Evolutionary conservation across 495 filamentous ascomycete species (phyloP), one percentile per base, ranked within the genome.

Genomic region (Peziza echinospora): DNA sequence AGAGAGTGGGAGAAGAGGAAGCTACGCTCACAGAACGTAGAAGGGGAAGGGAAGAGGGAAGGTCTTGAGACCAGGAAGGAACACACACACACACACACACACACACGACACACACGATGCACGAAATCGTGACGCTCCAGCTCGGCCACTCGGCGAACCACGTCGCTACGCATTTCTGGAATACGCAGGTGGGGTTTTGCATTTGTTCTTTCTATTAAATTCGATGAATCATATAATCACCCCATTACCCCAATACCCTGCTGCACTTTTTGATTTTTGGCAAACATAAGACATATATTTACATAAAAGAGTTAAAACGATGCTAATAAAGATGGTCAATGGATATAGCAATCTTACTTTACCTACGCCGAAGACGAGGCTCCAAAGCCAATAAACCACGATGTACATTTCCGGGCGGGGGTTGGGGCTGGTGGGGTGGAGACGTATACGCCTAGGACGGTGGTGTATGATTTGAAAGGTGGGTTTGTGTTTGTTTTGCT

Each of bases 261-360:
- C 19, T 17, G 0, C 28, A 34, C 30, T 37, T 13, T 17, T 37
- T 37, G 3, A 37, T 37, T 37, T 37, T 37, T 37, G 30, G 3
- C 3, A 37, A n/a, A n/a, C n/a, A n/a, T n/a, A n/a, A n/a, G n/a
- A n/a, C n/a, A n/a, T n/a, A n/a, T n/a, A n/a, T n/a, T n/a, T n/a
- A n/a, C n/a, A n/a, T n/a, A n/a, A n/a, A n/a, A n/a, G n/a, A n/a
- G n/a, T n/a, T n/a, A n/a, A n/a, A n/a, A n/a, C n/a, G n/a, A n/a
- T n/a, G n/a, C n/a, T n/a, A n/a, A n/a, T n/a, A n/a, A n/a, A n/a
- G n/a, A n/a, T n/a, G n/a, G n/a, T n/a, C n/a, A n/a, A n/a, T n/a
- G n/a, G n/a, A n/a, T n/a, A n/a, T 30, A 85, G 83, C 91, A 97
- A 68, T 93, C 87, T 9, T 97, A 97, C 64, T 97, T 97, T 60